Evolutionary conservation across 1,139 yeast species (phyloP), one percentile per base, ranked within the genome.

Genomic region (Diutina sp.): DNA sequence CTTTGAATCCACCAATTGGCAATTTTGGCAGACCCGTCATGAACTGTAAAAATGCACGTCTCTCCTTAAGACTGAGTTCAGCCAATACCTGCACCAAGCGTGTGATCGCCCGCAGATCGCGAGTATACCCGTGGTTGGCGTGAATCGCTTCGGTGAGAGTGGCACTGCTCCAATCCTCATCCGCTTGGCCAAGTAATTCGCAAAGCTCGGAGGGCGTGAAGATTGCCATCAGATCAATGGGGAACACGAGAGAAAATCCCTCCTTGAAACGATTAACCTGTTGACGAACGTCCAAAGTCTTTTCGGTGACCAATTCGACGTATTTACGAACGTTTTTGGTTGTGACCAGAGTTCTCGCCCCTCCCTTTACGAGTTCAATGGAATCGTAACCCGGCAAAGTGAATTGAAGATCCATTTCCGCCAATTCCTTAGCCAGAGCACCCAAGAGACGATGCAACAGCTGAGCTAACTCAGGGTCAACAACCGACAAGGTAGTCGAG

Each of bases 1-100:
- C 80, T 64, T 85, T 87, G 73, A 93, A 93, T 0, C 99, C 99
- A 0, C 98, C 99, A 64, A 90, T 81, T 0, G 99, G 99, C 55
- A 93, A 71, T 62, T 86, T 88, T 3, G 98, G 97, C 4, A 97
- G 84, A 0, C 99, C 99, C 0, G 99, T 93, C 60, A 91, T 74
- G 67, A 93, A 93, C 67, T 90, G 97, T 55, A 90, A 71, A 65
- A 93, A 91, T 46, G 77, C 71, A 55, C 98, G 77, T 60, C 87
- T 82, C 60, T 90, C 87, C 2, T 69, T 65, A 11, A 69, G 58
- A 32, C 67, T 59, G 60, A 90, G 86, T 6, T 72, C 72, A 4
- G 80, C 67, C 78, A 93, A 74, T 1, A 89, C 77, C 44, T 75
- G 73, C 38, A 90, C 69, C 58, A 93, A 71, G 59, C 80, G 76